Conservation (phyloP, 148 eudicot genomes). For the Cornus controversa region DNA sequence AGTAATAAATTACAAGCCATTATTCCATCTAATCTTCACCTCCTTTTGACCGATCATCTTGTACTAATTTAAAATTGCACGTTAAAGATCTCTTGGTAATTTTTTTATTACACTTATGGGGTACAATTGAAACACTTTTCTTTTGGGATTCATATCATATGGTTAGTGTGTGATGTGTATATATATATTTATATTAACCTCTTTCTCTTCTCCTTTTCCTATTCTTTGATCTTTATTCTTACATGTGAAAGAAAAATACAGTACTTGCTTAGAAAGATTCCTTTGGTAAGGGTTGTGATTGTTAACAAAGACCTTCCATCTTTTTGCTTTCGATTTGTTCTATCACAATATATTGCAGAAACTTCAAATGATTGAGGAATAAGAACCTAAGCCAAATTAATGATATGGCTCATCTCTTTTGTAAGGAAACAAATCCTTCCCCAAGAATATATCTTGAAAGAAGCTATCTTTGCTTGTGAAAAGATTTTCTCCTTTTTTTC, state of each 20-base stretch:
- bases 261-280: constrained; percentile 2
- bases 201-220: neutral
- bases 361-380: constrained; percentile 44
- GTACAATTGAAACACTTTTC: no score
- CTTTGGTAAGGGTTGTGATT: constrained; percentile 6
- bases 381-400: constrained; percentile 20
- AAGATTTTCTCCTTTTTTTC: constrained; percentile 41
- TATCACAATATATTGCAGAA: neutral
- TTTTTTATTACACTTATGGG: no score
- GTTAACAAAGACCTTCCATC: neutral
- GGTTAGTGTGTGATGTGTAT: no score
- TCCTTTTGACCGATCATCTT: no score
- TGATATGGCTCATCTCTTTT: constrained; percentile 33
- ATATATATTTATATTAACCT: no score
- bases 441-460: constrained; percentile 20
- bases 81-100: no score
- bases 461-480: constrained; percentile 14
- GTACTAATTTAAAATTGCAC: no score
- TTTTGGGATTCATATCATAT: no score
- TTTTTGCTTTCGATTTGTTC: neutral
- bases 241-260: constrained; percentile 7
- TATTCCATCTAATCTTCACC: no score
- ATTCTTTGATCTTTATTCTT: constrained; percentile 13
- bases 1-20: no score
- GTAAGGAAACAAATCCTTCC: constrained; percentile 31